Percentiles rank a stretch among this genome's conserved stretches.
phyloP scores from a whole-genome alignment of 164 flowering plant species.

The Hamamelis virginiana region DNA sequence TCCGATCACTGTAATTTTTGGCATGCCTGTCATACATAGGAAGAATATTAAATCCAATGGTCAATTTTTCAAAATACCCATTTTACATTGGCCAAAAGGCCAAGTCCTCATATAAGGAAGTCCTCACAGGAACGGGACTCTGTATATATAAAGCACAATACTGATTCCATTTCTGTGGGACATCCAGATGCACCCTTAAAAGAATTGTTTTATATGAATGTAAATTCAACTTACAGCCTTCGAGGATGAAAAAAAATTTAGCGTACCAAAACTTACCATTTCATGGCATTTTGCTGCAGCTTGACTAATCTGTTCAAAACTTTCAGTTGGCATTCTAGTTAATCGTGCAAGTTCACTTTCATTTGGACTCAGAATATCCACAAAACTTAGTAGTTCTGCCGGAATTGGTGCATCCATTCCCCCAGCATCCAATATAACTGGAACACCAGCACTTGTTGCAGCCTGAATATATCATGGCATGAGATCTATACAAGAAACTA shows the following conservation, averaged over 20 bases:
- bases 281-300: conserved; percentile 69
- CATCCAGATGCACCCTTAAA: not conserved
- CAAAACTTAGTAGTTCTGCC: conserved; percentile 50
- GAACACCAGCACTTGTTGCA: conserved; percentile 75
- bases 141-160: not conserved
- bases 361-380: conserved; percentile 90
- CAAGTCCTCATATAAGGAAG: too few species aligned
- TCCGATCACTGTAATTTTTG: too few species aligned
- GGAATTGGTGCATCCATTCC: conserved; percentile 88
- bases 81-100: too few species aligned
- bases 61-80: too few species aligned
- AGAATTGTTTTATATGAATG: not conserved
- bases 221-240: not conserved
- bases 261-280: conserved; percentile 58
- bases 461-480: conserved; percentile 42
- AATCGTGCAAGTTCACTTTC: conserved; percentile 84
- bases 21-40: too few species aligned
- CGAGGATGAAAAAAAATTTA: not conserved
- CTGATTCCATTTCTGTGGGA: not conserved
- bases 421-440: conserved; percentile 90
- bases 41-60: too few species aligned
- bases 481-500: not conserved
- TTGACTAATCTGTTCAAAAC: conserved; percentile 69
- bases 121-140: not conserved
- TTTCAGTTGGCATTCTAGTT: conserved; percentile 78